Base-by-base conservation (phyloP, 345 rosid genomes). In the Syzygium aqueum region DNA sequence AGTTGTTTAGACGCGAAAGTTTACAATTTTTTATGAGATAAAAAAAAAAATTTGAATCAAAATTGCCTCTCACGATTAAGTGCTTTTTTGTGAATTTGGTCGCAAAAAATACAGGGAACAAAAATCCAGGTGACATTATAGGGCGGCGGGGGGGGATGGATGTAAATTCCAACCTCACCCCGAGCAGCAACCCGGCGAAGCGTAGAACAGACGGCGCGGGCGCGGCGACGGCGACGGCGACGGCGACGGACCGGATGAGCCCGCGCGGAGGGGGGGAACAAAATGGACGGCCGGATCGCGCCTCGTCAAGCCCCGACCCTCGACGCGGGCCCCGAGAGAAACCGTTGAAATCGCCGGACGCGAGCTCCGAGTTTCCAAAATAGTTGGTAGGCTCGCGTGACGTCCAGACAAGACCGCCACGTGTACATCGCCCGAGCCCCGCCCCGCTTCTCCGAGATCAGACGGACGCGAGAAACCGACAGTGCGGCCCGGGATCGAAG, bases 351-450 rank as follows among this genome's bases (percentile, higher is more conserved):
- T 19, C 3, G 37, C 49, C 82, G 82, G 82, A 73, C 82, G 82
- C 82, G 82, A 73, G 82, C 82, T 73, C 49, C 82, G 82, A 73
- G 49, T 73, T 73, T 73, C 82, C 82, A 73, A 73, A 73, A 73
- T 22, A 73, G 82, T 37, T 73, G 82, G 82, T 19, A 73, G 3
- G 27, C 21, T 37, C 82, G 27, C 49, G 43, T 73, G 49, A 73
- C 82, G 82, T 73, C 82, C 82, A 37, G 82, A 73, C 25, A 37
- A 73, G 19, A 73, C 82, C 49, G 82, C 82, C 82, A 73, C 82
- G 82, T 73, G 82, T 73, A 33, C 82, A 15, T 43, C 82, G 1
- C 4, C 49, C 59, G 11, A 14, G 5, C 53, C 53, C 53, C 33
- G 33, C n/a, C 11, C 10, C 82, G 49, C 82, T 7, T 7, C 82